Conservation (phyloP, 148 eudicot species). For the Nepenthes gracilis region DNA sequence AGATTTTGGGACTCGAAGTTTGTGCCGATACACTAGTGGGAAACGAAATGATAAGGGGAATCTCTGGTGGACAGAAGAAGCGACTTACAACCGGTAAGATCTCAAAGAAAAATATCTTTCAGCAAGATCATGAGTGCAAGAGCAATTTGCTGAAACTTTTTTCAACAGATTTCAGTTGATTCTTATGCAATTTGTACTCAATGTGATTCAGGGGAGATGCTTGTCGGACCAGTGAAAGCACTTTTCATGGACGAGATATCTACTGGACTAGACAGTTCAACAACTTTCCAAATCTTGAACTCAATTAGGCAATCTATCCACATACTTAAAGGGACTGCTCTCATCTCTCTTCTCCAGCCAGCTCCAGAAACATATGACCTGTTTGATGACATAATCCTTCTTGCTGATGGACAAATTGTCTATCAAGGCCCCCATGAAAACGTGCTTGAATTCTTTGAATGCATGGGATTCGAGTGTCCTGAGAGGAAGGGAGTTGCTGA, state of each 20-base stretch:
- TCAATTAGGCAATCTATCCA: conserved; percentile 73
- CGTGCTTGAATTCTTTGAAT: conserved; percentile 77
- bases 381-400: conserved; percentile 77
- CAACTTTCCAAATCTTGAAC: conserved; percentile 81
- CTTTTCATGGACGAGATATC: conserved; percentile 94
- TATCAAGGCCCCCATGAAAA: conserved; percentile 82
- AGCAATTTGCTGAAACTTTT: background rate
- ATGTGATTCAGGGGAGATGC: conserved; percentile 60
- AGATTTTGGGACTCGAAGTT: conserved; percentile 81
- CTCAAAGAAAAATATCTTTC: background rate
- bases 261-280: conserved; percentile 85
- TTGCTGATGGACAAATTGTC: conserved; percentile 76
- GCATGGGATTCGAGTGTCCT: conserved; percentile 83
- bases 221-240: conserved; percentile 86
- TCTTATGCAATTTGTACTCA: background rate
- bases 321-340: conserved; percentile 68
- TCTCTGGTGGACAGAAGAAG: conserved; percentile 79
- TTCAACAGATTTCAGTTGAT: background rate
- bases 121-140: background rate
- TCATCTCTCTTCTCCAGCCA: conserved; percentile 82
- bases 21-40: conserved; percentile 85
- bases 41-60: conserved; percentile 77
- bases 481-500: conserved; percentile 89
- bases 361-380: conserved; percentile 81
- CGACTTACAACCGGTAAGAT: conserved; percentile 66